A percentile compares a stretch with the other conserved stretches of the same genome.
Conservation (phyloP, 2,329 filamentous ascomycete genomes). For the Cercospora nicotianae region DNA sequence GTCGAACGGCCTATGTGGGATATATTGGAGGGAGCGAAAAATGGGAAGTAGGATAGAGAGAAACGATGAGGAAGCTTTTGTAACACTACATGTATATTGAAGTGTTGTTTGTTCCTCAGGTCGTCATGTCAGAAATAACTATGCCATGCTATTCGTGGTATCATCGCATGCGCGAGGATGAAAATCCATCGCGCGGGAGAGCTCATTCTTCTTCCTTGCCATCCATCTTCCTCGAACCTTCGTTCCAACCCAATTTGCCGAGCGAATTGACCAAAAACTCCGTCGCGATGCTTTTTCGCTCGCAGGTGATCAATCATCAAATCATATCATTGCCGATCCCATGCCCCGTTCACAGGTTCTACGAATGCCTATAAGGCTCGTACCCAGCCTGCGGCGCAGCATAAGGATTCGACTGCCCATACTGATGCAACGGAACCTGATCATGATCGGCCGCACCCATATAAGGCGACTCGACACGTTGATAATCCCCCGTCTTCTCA, state of each 20-base stretch:
- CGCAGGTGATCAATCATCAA: not conserved
- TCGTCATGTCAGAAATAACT: not conserved
- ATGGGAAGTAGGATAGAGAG: not conserved
- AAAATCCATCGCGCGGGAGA: not conserved
- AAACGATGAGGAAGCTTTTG: not conserved
- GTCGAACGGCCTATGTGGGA: slow-evolving; percentile 72
- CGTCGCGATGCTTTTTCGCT: slow-evolving; percentile 18
- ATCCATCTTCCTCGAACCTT: too few species aligned
- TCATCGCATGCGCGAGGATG: not conserved
- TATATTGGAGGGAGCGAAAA: slow-evolving; percentile 16
- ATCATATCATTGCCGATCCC: not conserved
- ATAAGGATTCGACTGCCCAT: slow-evolving; percentile 22
- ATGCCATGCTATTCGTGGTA: not conserved
- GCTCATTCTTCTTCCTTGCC: not conserved
- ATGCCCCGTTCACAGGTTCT: not conserved
- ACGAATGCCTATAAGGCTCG: slow-evolving; percentile 45
- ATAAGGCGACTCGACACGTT: slow-evolving; percentile 52
- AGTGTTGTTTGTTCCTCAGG: not conserved
- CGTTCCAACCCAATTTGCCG: not conserved
- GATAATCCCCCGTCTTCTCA: slow-evolving; percentile 63
- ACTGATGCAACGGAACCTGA: slow-evolving; percentile 33
- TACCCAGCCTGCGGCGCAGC: slow-evolving; percentile 47
- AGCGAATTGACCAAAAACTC: slow-evolving; percentile 13
- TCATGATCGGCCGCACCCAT: slow-evolving; percentile 36
- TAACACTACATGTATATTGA: not conserved